Evolutionary conservation across 176 grass and related monocot genomes (phyloP).

Genomic region (Oryza australiensis): DNA sequence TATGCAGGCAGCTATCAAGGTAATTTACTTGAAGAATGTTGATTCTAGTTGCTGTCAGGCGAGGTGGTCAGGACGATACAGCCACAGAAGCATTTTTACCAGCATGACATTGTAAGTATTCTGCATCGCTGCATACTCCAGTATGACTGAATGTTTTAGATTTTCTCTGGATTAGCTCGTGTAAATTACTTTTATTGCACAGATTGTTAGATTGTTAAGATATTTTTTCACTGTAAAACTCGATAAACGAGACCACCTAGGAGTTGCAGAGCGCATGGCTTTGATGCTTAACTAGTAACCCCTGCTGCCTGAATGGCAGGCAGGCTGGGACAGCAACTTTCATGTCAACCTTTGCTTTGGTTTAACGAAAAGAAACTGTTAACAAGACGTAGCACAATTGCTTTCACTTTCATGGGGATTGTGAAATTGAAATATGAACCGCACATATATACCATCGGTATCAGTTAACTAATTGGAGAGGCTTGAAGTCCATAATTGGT

Average conservation of each 20-base stretch:
- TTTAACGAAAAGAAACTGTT: constrained; percentile 49
- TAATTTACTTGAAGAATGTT: not conserved
- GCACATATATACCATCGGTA: constrained; percentile 41
- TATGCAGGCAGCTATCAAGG: not conserved
- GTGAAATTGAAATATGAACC: constrained; percentile 3
- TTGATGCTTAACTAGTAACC: constrained; percentile 19
- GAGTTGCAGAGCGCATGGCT: constrained; percentile 14
- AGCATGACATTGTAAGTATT: not conserved
- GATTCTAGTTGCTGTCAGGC: not conserved
- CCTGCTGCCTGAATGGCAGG: constrained; percentile 29
- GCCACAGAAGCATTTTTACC: not conserved
- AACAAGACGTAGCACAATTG: not conserved
- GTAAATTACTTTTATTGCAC: not conserved
- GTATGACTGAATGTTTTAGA: not conserved
- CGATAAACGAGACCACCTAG: constrained; percentile 3
- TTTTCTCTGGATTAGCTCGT: not conserved
- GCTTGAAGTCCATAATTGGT: constrained; percentile 41
- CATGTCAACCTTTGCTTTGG: constrained; percentile 44
- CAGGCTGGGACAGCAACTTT: constrained; percentile 27
- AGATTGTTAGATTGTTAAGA: not conserved
- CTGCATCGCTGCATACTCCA: not conserved
- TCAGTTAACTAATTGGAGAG: constrained; percentile 45
- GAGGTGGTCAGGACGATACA: not conserved
- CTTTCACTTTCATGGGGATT: constrained; percentile 53
- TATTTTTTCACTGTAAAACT: not conserved